These are phyloP conservation scores for Aspergillus ellipticus DNA, from an alignment of 495 filamentous ascomycete species.

Conservation along the genomic window DNA sequence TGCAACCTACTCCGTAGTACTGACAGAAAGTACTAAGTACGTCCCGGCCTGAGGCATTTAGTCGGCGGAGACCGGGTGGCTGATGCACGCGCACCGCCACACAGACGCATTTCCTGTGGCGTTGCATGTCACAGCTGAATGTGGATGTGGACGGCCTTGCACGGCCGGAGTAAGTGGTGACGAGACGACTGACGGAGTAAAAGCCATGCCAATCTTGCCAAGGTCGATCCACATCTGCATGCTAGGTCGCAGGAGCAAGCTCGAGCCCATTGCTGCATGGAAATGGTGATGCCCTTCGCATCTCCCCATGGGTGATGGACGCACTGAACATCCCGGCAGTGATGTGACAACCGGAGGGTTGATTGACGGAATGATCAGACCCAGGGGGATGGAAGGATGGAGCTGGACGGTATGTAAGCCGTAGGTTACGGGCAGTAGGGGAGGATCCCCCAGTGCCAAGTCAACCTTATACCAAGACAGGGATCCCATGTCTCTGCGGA, in stretches of 20 bases:
- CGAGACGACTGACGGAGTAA: not conserved
- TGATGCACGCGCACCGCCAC: not conserved
- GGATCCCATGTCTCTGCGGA: conserved; percentile 1
- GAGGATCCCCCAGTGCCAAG: conserved; percentile 14
- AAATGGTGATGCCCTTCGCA: not conserved
- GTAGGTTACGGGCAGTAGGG: conserved; percentile 8
- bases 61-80: not conserved
- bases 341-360: not conserved
- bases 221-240: not conserved
- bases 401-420: conserved; percentile 3
- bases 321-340: not conserved
- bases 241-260: not conserved
- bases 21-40: no score
- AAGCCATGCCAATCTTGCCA: not conserved
- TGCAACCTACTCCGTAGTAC: no score
- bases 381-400: conserved; percentile 16
- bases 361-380: conserved; percentile 15
- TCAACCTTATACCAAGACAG: conserved; percentile 15
- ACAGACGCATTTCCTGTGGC: not conserved
- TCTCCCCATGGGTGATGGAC: not conserved
- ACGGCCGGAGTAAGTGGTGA: not conserved
- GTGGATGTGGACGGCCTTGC: not conserved
- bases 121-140: not conserved
- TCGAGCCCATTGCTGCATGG: not conserved
- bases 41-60: not conserved